Conservation (phyloP, 768 basidiomycete species). For the Strobilomyces dryophilus region DNA sequence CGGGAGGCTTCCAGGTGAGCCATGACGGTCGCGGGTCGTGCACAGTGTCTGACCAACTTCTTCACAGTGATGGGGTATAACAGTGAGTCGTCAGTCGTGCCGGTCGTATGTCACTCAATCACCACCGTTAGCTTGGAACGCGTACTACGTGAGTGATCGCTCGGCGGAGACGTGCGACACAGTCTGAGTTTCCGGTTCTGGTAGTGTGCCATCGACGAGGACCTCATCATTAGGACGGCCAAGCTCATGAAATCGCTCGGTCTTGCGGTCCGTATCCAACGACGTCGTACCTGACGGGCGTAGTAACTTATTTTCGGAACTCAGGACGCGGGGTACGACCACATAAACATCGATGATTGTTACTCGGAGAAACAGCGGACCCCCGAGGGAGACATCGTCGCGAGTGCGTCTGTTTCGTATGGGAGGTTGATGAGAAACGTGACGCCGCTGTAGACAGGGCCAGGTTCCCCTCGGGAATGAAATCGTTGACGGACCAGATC, state of each 20-base stretch:
- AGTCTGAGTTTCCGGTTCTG: background rate
- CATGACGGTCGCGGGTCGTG: background rate
- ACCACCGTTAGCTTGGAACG: constrained; percentile 56
- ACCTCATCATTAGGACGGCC: constrained; percentile 46
- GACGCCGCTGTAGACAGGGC: constrained; percentile 35
- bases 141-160: constrained; percentile 46
- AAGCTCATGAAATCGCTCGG: constrained; percentile 48
- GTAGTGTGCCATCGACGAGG: constrained; percentile 58
- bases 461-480: constrained; percentile 59
- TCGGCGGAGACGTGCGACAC: background rate
- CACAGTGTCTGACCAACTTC: background rate
- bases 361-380: constrained; percentile 57
- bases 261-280: constrained; percentile 37
- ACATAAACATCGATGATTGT: constrained; percentile 63
- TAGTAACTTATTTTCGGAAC: background rate
- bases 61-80: constrained; percentile 57
- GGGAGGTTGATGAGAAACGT: background rate
- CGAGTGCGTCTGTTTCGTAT: constrained; percentile 32
- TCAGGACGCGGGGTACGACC: constrained; percentile 55
- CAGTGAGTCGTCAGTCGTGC: constrained; percentile 36
- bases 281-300: background rate
- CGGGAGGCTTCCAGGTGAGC: constrained; percentile 35
- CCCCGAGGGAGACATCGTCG: constrained; percentile 50
- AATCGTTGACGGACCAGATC: constrained; percentile 48
- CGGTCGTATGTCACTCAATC: constrained; percentile 3